A percentile compares a stretch with the other conserved stretches of the same genome.
Conservation (phyloP, 2,329 filamentous ascomycete species). For the Pyrenophora teres region DNA sequence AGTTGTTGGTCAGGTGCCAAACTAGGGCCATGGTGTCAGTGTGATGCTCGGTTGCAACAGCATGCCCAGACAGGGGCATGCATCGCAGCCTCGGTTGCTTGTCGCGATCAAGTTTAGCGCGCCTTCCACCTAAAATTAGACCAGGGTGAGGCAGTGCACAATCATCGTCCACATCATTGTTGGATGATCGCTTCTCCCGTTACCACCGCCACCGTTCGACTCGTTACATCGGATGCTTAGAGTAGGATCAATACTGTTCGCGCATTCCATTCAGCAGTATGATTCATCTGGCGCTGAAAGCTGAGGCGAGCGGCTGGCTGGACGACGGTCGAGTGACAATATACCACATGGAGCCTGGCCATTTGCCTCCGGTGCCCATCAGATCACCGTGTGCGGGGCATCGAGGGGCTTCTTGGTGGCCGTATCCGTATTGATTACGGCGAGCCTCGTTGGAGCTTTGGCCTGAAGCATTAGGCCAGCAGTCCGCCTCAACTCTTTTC, state of each 20-base stretch:
- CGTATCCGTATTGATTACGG: slow-evolving; percentile 23
- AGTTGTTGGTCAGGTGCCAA: neutral
- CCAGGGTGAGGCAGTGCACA: slow-evolving; percentile 31
- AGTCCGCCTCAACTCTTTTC: slow-evolving; percentile 26
- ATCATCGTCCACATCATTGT: slow-evolving; percentile 19
- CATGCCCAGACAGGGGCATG: slow-evolving; percentile 14
- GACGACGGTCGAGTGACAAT: slow-evolving; percentile 17
- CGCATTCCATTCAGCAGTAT: slow-evolving; percentile 2
- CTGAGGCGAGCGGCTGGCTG: slow-evolving; percentile 26
- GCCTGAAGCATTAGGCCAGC: slow-evolving; percentile 28
- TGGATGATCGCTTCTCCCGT: slow-evolving; percentile 23
- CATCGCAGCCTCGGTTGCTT: slow-evolving; percentile 18
- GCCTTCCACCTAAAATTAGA: slow-evolving; percentile 33
- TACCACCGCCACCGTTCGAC: slow-evolving; percentile 25
- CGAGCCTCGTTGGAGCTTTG: slow-evolving; percentile 24
- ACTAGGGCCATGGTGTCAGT: neutral
- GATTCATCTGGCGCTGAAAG: slow-evolving; percentile 1
- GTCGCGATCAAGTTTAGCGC: slow-evolving; percentile 7
- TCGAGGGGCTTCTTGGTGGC: slow-evolving; percentile 26
- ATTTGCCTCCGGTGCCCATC: slow-evolving; percentile 19
- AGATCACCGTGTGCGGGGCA: slow-evolving; percentile 24
- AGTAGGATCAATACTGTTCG: slow-evolving; percentile 7
- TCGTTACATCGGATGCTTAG: slow-evolving; percentile 6
- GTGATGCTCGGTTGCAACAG: slow-evolving; percentile 1
- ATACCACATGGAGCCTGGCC: slow-evolving; percentile 18